A percentile compares a stretch with the other conserved stretches of the same genome.
phyloP scores from a whole-genome alignment of 352 stramenopile species.

The Pythium rishiriense region DNA sequence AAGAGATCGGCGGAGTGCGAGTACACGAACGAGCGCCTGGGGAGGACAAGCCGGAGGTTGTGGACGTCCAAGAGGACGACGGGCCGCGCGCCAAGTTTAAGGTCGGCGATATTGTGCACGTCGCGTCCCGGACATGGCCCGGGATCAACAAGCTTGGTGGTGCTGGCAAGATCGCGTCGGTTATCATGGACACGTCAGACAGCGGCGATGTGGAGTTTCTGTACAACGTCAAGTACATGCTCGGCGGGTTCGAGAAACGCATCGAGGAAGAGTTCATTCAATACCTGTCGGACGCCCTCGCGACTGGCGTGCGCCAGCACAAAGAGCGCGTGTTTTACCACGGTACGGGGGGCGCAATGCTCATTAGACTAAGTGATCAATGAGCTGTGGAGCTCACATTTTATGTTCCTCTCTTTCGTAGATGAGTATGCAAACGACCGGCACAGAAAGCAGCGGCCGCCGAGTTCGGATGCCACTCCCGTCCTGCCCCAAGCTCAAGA shows the following conservation, averaged over 20 bases:
- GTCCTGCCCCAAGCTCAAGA: neutral
- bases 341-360: constrained; percentile 24
- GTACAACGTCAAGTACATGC: constrained; percentile 85
- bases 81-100: constrained; percentile 23
- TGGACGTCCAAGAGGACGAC: neutral
- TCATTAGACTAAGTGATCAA: no score
- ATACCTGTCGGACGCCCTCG: constrained; percentile 20
- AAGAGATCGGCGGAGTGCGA: no score
- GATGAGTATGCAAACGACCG: constrained; percentile 60
- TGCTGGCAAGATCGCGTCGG: constrained; percentile 49
- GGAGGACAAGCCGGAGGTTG: neutral
- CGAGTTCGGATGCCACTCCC: neutral
- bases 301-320: constrained; percentile 31
- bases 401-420: no score
- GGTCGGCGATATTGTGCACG: constrained; percentile 30
- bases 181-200: constrained; percentile 36
- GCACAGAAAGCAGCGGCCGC: constrained; percentile 30
- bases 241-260: constrained; percentile 74
- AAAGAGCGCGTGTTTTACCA: constrained; percentile 67
- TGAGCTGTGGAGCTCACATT: no score
- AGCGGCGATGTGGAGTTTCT: constrained; percentile 31
- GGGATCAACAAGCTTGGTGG: constrained; percentile 87
- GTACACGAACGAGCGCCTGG: neutral
- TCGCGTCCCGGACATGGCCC: constrained; percentile 66
- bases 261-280: constrained; percentile 62